A percentile compares a stretch with the other conserved stretches of the same genome.
Evolutionary conservation across 305 asterid species (phyloP).

Genomic region (Fraxinus nigra): DNA sequence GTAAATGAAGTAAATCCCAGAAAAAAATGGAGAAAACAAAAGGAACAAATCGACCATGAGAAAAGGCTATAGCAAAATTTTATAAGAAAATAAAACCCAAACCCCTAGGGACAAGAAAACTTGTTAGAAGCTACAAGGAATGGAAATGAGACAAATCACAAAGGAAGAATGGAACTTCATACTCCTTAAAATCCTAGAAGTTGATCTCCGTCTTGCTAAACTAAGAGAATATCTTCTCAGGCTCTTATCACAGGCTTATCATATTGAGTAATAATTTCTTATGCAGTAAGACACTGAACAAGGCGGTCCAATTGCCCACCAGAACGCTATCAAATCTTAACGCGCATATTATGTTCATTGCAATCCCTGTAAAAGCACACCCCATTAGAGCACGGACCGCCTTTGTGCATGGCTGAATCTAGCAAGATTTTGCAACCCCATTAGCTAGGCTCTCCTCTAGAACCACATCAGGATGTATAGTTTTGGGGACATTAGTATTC

Average conservation of each 20-base stretch:
- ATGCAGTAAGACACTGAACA: not conserved
- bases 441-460: not conserved
- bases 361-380: not conserved
- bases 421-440: constrained; percentile 21
- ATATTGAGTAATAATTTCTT: not conserved
- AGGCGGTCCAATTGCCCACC: not conserved
- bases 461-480: not conserved
- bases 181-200: not conserved
- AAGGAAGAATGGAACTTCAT: constrained; percentile 10
- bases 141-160: constrained; percentile 6
- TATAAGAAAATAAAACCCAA: not conserved
- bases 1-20: not conserved
- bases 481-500: not conserved
- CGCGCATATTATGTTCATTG: not conserved
- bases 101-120: constrained; percentile 9
- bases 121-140: constrained; percentile 7
- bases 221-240: not conserved
- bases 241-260: not conserved
- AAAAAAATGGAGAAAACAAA: not conserved
- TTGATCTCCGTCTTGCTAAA: not conserved
- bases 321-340: not conserved
- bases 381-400: not conserved
- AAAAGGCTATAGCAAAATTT: not conserved
- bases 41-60: not conserved
- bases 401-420: constrained; percentile 14